Evolutionary conservation across 2,329 filamentous ascomycete species (phyloP).

Genomic region (Sporothrix curviconia): DNA sequence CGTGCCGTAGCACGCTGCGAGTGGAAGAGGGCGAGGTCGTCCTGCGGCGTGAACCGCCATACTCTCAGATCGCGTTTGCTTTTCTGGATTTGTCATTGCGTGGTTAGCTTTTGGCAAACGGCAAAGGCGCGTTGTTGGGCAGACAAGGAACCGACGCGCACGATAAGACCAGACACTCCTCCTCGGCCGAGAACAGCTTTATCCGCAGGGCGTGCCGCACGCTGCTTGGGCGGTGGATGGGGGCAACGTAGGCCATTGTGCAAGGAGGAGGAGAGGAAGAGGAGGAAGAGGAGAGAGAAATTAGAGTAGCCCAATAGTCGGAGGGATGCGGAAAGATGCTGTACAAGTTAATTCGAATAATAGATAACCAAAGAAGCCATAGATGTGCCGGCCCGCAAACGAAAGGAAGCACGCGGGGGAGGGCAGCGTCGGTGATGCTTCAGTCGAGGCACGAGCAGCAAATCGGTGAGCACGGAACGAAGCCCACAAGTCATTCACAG

Average conservation of each 20-base stretch:
- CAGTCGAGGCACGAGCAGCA: neutral
- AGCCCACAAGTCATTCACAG: neutral
- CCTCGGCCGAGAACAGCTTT: constrained; percentile 63
- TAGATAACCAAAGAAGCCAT: no score
- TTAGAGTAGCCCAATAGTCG: neutral
- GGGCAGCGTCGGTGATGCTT: neutral
- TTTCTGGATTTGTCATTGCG: constrained; percentile 53
- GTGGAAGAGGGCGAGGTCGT: constrained; percentile 57
- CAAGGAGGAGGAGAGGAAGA: neutral
- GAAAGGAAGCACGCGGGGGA: neutral
- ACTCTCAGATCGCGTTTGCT: constrained; percentile 79
- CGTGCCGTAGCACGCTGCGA: constrained; percentile 71
- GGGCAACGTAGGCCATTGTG: constrained; percentile 86
- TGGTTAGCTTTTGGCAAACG: no score
- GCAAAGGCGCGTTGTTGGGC: no score
- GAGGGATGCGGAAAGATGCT: no score
- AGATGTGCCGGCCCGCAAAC: no score
- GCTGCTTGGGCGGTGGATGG: constrained; percentile 87
- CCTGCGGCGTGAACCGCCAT: constrained; percentile 62
- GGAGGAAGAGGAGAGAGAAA: neutral
- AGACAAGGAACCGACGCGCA: constrained; percentile 41
- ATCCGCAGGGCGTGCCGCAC: constrained; percentile 82
- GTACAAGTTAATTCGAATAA: no score
- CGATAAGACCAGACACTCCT: constrained; percentile 83
- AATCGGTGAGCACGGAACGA: neutral